Evolutionary conservation across 2,329 filamentous ascomycete genomes (phyloP), one percentile per base, ranked within the genome.

Genomic region (Apiospora sp.): DNA sequence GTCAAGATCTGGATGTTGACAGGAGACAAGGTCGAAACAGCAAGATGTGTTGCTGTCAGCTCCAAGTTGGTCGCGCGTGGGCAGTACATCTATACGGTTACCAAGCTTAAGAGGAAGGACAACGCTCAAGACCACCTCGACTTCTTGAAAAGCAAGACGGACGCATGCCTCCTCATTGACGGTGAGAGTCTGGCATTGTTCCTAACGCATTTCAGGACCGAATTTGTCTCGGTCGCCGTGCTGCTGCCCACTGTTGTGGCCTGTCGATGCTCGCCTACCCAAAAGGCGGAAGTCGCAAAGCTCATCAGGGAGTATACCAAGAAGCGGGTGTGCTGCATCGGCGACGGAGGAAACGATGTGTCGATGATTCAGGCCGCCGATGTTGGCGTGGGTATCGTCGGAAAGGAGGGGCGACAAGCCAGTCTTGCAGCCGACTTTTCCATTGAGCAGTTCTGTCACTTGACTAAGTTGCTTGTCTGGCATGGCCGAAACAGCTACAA

Each of bases 1-100:
- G 96, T 99, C 84, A 98, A 98, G 83, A 98, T 99, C 69, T 99
- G 96, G 96, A 99, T 99, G 96, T 87, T 99, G 81, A 99, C 96
- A 0, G 96, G 96, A 67, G 96, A 99, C 87, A 99, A 99, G 83
- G 94, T 99, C 3, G 96, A 99, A 84, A 99, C 96, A 19, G 96
- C 96, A 22, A 92, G 96, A 48, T 99, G 96, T 82, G 96, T 99
- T 16, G 97, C 96, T 1, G 93, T 99, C 61, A 97, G 93, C 79
- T 95, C 96, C 43, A 98, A 98, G 82, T 89, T 99, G 8, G 96
- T 99, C 19, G 93, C 95, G 4, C 89, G 96, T 74, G 96, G 96
- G 1, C 97, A 99, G 83, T 96, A 96, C 81, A 98, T 99, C 75
- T 95, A 98, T 83, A 98, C 96, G 0, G 93, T 99, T 61, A 89